Base-by-base conservation (phyloP, 805 yeast species). In the Metschnikowia amazonensis region DNA sequence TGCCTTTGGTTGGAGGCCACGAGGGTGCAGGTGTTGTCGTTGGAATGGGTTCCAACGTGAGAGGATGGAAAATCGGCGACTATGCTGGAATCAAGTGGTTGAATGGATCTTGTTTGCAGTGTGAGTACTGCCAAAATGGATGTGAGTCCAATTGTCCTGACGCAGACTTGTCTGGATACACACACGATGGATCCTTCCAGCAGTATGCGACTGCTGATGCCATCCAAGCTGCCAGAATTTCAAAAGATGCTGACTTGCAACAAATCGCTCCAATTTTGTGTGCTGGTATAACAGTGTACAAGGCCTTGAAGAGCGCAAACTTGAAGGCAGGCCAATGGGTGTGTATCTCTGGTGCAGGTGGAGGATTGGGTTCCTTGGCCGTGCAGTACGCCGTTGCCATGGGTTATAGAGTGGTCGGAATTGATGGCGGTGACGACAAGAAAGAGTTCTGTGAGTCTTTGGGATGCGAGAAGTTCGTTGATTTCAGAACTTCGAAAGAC, bases 331-430 rank as follows among this genome's bases (percentile, higher is more conserved):
- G 92, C 60, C 80, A 84, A 65, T 84, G 84, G 83, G 85, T 82
- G 54, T 79, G 81, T 49, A 72, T 84, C 49, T 80, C 88, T 46
- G 90, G 92, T 70, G 89, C 89, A 51, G 86, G 81, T 65, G 90
- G 90, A 65, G 90, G 92, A 61, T 76, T 84, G 65, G 92, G 90
- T 60, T 72, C 87, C 32, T 67, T 84, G 53, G 89, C 88, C 45
- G 72, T 84, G 57, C 89, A 84, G 69, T 84, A 82, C 67, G 89
- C 87, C 51, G 75, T 67, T 56, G 88, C 87, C 50, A 78, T 83
- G 85, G 92, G 90, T 59, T 72, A 71, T 67, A 63, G 76, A 57
- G 86, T 83, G 38, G 56, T 84, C 30, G 89, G 79, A 55, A 82
- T 84, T 55, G 90, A 84, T 61, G 87, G 86, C 65, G 88, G 88